Base-by-base conservation (phyloP, 331 rosid species). In the Arachis monticola region DNA sequence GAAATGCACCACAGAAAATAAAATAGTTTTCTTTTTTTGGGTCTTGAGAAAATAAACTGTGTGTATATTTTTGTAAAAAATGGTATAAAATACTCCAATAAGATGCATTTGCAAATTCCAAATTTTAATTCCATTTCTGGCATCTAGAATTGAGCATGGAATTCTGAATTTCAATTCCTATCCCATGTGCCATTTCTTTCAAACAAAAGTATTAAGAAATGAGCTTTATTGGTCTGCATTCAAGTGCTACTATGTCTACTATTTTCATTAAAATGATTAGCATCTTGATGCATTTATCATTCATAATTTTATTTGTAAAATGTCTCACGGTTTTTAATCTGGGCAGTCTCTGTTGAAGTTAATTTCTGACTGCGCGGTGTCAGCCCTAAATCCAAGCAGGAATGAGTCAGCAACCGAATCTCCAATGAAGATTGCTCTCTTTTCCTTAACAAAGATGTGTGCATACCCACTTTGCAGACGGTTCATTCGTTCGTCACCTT, bases 381-480 rank as follows among this genome's bases (percentile, higher is more conserved):
- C 70, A 64, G 96, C 96, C 4, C 66, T 91, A 75, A 91, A 79
- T 50, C 96, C 96, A 6, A 70, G 88, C 51, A 86, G 86, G 84
- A 94, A 81, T 48, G 93, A 91, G 52, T 81, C 91, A 31, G 81
- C 77, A 51, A 89, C 69, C 2, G 99, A 95, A 81, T 95, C 97
- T 55, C 97, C 99, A 30, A 83, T 92, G 12, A 92, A 94, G 82
- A 94, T 94, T 76, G 97, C 99, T 40, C 84, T 95, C 27, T 90
- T 92, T 77, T 88, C 97, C 27, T 79, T 95, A 66, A 90, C 97
- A 64, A 95, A 95, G 87, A 92, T 95, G 99, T 95, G 99, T 70
- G 81, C 96, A 3, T 93, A 92, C 77, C 81, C 79, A 27, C 91
- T 87, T 10, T 95, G 99, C 82, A 84, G 88, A 60, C 88, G 88